Evolutionary conservation across 495 filamentous ascomycete species (phyloP).

Genomic region (Penicilliopsis zonata): DNA sequence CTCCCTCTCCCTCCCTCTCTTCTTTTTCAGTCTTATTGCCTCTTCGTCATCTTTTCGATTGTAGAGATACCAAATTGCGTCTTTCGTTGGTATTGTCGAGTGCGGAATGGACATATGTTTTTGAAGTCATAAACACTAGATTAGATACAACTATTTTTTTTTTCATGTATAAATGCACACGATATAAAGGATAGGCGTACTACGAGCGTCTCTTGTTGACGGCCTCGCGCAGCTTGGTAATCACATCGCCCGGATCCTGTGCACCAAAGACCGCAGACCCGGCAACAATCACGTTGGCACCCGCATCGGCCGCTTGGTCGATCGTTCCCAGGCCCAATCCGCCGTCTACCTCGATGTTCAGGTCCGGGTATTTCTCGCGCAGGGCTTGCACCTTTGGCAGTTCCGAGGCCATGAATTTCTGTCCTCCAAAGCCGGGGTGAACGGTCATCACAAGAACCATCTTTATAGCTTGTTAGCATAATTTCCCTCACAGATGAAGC

Average conservation of each 20-base stretch:
- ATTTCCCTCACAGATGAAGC: too few species aligned
- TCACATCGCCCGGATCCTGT: slow-evolving; percentile 73
- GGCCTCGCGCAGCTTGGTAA: slow-evolving; percentile 61
- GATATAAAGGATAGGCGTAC: background rate
- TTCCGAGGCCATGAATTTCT: slow-evolving; percentile 95
- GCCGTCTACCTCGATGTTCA: slow-evolving; percentile 97
- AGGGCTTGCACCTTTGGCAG: slow-evolving; percentile 85
- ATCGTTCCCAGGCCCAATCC: slow-evolving; percentile 81
- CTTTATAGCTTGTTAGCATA: too few species aligned
- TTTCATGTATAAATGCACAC: background rate
- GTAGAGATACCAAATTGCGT: slow-evolving; percentile 1
- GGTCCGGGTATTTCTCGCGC: slow-evolving; percentile 69
- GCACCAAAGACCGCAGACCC: slow-evolving; percentile 97
- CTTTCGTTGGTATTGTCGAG: background rate
- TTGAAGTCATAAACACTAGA: background rate
- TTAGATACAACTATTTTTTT: background rate
- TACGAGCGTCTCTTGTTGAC: slow-evolving; percentile 48
- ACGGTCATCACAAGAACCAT: slow-evolving; percentile 99
- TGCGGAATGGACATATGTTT: background rate
- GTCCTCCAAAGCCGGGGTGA: slow-evolving; percentile 92
- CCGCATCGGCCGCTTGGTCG: slow-evolving; percentile 87
- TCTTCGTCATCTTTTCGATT: background rate
- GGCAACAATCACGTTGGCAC: slow-evolving; percentile 95
- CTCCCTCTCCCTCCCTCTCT: background rate
- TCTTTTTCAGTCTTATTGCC: background rate